A percentile compares a stretch with the other conserved stretches of the same genome.
phyloP scores from a whole-genome alignment of 345 rosid genomes.

The Rhodamnia argentea region DNA sequence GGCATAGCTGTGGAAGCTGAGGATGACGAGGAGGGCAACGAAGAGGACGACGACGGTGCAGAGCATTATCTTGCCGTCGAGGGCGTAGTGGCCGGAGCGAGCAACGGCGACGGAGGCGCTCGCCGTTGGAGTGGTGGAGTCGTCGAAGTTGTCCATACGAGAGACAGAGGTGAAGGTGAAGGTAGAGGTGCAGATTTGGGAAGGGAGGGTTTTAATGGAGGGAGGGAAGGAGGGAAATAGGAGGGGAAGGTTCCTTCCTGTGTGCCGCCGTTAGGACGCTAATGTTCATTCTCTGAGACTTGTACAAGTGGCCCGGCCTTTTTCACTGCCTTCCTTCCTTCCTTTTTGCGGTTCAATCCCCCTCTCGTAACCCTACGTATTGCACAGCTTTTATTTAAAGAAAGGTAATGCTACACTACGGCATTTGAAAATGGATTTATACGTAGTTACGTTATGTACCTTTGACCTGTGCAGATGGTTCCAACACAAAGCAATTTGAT shows the following conservation, averaged over 20 bases:
- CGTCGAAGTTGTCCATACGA: neutral
- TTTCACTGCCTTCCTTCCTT: neutral
- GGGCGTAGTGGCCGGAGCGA: conserved; percentile 15
- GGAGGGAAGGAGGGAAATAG: neutral
- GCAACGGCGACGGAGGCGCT: neutral
- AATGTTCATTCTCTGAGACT: neutral
- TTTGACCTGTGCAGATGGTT: too few relatives aligned
- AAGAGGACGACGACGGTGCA: conserved; percentile 39
- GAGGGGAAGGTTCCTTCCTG: neutral
- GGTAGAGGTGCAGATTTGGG: neutral
- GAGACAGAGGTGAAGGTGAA: neutral
- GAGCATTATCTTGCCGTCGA: conserved; percentile 54
- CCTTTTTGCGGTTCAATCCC: neutral
- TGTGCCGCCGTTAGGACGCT: neutral
- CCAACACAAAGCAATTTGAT: neutral
- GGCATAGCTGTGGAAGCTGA: conserved; percentile 51
- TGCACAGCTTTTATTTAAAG: neutral
- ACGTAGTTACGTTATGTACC: too few relatives aligned
- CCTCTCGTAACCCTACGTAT: neutral
- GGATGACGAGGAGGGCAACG: conserved; percentile 26
- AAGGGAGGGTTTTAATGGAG: neutral
- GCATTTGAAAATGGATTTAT: too few relatives aligned
- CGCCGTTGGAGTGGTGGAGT: neutral
- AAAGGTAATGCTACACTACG: neutral
- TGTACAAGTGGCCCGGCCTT: neutral